Percentiles rank a stretch among this genome's conserved stretches.
These are phyloP conservation scores for Eustoma russellianum DNA, from an alignment of 257 asterid species.

Conservation along the genomic window DNA sequence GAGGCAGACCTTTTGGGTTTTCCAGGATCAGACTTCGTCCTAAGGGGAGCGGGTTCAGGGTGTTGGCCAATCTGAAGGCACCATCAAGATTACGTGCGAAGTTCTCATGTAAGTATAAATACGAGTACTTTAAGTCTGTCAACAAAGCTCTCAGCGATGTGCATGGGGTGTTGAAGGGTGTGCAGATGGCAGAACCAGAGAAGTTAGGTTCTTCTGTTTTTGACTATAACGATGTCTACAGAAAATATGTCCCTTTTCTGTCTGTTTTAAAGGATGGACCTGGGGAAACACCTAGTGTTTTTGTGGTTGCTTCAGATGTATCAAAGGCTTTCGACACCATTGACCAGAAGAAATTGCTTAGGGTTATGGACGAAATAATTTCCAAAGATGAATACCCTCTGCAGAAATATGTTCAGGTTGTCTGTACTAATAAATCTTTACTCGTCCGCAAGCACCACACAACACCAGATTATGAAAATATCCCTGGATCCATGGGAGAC, in stretches of 20 bases:
- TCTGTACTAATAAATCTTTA: constrained; percentile 37
- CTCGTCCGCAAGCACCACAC: constrained; percentile 33
- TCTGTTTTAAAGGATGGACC: constrained; percentile 33
- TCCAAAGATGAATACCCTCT: constrained; percentile 45
- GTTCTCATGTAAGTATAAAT: constrained; percentile 13
- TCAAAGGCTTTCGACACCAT: constrained; percentile 81
- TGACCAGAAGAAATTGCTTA: constrained; percentile 59
- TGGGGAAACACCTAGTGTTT: constrained; percentile 35
- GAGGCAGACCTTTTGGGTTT: constrained; percentile 62
- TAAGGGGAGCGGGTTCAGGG: constrained; percentile 56
- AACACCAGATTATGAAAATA: constrained; percentile 23
- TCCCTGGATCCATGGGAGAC: constrained; percentile 19
- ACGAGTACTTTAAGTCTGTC: constrained; percentile 40
- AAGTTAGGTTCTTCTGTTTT: constrained; percentile 86
- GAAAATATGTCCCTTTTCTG: constrained; percentile 55
- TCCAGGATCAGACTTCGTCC: constrained; percentile 75
- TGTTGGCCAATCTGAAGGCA: constrained; percentile 73
- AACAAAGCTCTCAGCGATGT: constrained; percentile 56
- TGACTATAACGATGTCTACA: constrained; percentile 70
- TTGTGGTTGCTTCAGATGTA: constrained; percentile 73
- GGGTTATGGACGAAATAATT: constrained; percentile 53
- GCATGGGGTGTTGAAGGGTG: constrained; percentile 58
- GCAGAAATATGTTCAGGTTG: constrained; percentile 42
- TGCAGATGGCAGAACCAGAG: constrained; percentile 40
- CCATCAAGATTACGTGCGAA: constrained; percentile 44